Evolutionary conservation across 192 early-diverging fungal genomes (phyloP).

Genomic region (Podila horticola): DNA sequence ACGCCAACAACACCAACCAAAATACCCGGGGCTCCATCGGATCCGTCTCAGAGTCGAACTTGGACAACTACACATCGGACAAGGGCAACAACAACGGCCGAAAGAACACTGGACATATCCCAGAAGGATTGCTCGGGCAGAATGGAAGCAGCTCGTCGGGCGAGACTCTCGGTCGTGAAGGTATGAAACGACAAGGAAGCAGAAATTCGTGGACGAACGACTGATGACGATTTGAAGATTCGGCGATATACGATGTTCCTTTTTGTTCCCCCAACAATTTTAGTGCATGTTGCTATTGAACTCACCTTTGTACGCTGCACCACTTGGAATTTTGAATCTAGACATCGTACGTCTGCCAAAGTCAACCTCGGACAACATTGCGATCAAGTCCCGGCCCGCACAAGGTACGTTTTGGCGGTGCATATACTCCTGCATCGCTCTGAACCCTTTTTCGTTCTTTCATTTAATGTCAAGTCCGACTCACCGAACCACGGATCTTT

Average conservation of each 20-base stretch:
- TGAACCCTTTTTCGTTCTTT: too few species aligned
- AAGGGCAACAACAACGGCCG: not conserved
- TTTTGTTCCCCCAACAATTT: not conserved
- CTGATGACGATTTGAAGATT: not conserved
- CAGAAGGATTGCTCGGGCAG: constrained; percentile 26
- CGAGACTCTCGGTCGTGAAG: constrained; percentile 45
- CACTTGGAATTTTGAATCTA: not conserved
- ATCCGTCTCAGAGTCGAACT: constrained; percentile 12
- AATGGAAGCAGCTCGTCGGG: constrained; percentile 1
- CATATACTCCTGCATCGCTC: not conserved
- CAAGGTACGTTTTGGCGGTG: constrained; percentile 12
- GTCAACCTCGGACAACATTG: constrained; percentile 35
- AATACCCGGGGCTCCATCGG: constrained; percentile 15
- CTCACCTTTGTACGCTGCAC: too few species aligned
- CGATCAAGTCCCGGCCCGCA: constrained; percentile 39
- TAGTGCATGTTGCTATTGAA: not conserved
- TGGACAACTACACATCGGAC: constrained; percentile 13
- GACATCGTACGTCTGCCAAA: constrained; percentile 30
- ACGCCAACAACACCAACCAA: constrained; percentile 7
- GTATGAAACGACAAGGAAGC: not conserved
- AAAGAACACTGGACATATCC: constrained; percentile 18
- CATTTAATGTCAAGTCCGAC: too few species aligned
- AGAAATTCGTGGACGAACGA: too few species aligned
- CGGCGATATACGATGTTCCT: not conserved
- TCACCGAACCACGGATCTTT: not conserved